Base-by-base conservation (phyloP, 805 yeast genomes). In the Suhomyces sp. region DNA sequence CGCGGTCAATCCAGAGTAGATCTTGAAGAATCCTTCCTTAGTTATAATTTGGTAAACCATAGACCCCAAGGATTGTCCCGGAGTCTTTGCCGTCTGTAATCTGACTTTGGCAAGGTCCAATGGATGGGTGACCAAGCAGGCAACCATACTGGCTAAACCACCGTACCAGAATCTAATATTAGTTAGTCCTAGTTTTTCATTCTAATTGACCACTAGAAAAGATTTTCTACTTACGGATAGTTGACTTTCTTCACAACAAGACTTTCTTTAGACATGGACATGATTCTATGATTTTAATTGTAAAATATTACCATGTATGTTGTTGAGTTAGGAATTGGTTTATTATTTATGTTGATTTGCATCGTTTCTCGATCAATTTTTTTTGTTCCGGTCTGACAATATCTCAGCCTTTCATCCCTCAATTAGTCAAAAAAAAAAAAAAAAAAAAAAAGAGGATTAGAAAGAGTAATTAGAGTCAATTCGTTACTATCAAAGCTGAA, bases 91-190 rank as follows among this genome's bases (percentile, higher is more conserved):
- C 0, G 96, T 86, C 65, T 89, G 97, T 64, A 89, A 74, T 47
- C 96, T 80, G 7, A 91, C 96, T 62, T 89, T 89, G 2, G 96
- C 94, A 43, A 89, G 74, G 65, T 89, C 97, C 53, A 89, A 73
- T 3, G 97, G 97, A 69, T 89, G 97, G 1, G 90, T 85, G 46
- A 80, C 80, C 37, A 81, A 58, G 63, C 86, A 82, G 6, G 89
- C 90, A 45, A 78, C 77, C 76, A 82, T 81, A 52, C 88, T 85
- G 13, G 87, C 82, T 13, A 82, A 85, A 51, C 90, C 89, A 44
- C 85, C 86, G 57, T 82, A 81, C 86, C 86, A 82, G 64, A 83
- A 82, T 33, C 77, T 73, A 19, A 2, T 15, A 2, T 45, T 50
- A 47, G 54, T 57, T 52, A 52, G 53, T 49, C 6, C 3, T n/a